Percentiles rank a stretch among this genome's conserved stretches.
Evolutionary conservation across 2,329 filamentous ascomycete genomes (phyloP).

Genomic region (Hymenoscyphus scutula): DNA sequence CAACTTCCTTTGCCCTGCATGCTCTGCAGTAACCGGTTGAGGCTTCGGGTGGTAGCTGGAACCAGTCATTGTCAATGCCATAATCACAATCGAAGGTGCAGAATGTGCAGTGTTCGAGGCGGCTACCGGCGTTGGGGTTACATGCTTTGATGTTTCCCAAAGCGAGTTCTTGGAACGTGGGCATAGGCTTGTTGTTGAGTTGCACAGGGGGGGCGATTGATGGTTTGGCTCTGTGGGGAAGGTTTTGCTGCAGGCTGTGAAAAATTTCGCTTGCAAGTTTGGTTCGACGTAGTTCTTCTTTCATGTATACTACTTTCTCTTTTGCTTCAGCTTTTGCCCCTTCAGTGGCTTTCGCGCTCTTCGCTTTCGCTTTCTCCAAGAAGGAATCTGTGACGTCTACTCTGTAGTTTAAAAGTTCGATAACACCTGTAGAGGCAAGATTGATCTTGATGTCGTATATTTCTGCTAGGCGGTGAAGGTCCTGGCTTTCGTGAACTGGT

Average conservation of each 20-base stretch:
- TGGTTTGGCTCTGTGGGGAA: not conserved
- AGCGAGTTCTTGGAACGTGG: not conserved
- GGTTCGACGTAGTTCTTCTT: not conserved
- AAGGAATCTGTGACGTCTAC: too few species aligned
- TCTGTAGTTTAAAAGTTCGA: too few species aligned
- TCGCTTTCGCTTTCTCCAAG: too few species aligned
- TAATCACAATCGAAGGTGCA: slow-evolving; percentile 21
- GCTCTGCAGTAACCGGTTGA: slow-evolving; percentile 18
- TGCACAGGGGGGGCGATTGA: not conserved
- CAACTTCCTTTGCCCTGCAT: slow-evolving; percentile 13
- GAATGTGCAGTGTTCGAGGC: slow-evolving; percentile 19
- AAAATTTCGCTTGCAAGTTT: not conserved
- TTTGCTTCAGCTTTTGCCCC: too few species aligned
- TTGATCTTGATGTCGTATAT: too few species aligned
- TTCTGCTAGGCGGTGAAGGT: too few species aligned
- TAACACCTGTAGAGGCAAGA: too few species aligned
- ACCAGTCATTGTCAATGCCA: slow-evolving; percentile 16
- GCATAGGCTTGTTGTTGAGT: not conserved
- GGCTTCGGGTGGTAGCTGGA: slow-evolving; percentile 21
- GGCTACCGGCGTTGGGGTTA: not conserved
- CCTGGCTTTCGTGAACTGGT: too few species aligned
- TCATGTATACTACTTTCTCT: not conserved
- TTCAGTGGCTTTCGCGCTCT: too few species aligned
- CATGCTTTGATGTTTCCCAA: slow-evolving; percentile 10
- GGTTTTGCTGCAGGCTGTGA: not conserved